A percentile compares a stretch with the other conserved stretches of the same genome.
These are phyloP conservation scores for Aureobasidium sp. DNA, from an alignment of 2,329 filamentous ascomycete species.

Conservation along the genomic window DNA sequence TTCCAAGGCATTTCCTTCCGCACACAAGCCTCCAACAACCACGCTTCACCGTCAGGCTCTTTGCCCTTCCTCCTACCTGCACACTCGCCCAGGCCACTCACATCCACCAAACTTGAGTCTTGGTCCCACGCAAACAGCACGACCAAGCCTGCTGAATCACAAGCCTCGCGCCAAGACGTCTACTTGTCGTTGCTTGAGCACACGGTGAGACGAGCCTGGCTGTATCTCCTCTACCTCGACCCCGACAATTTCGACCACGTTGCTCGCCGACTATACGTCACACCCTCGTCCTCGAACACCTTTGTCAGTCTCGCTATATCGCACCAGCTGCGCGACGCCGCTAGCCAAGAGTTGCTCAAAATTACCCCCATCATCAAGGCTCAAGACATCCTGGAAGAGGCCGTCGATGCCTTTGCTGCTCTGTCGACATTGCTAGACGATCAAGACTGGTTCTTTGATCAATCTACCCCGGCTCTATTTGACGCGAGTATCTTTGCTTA, in stretches of 20 bases:
- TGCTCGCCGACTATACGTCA: slow-evolving; percentile 64
- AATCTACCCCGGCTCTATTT: slow-evolving; percentile 59
- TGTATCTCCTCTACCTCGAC: slow-evolving; percentile 76
- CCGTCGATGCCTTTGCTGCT: slow-evolving; percentile 56
- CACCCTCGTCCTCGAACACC: slow-evolving; percentile 50
- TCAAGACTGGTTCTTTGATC: slow-evolving; percentile 55
- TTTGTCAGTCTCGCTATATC: slow-evolving; percentile 59
- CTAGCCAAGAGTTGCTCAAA: slow-evolving; percentile 67
- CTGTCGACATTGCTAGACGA: slow-evolving; percentile 53
- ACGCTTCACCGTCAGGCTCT: slow-evolving; percentile 82
- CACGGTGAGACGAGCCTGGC: slow-evolving; percentile 77
- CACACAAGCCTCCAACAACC: slow-evolving; percentile 72
- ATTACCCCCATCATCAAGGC: slow-evolving; percentile 28
- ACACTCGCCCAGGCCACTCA: slow-evolving; percentile 36
- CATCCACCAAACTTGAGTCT: slow-evolving; percentile 60
- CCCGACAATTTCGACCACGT: slow-evolving; percentile 58
- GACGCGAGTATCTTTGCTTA: slow-evolving; percentile 90
- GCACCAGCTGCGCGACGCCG: slow-evolving; percentile 63
- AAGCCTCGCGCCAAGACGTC: slow-evolving; percentile 50
- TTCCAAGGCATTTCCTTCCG: slow-evolving; percentile 64
- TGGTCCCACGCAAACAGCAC: slow-evolving; percentile 46
- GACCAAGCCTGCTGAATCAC: background rate
- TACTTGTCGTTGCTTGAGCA: slow-evolving; percentile 73
- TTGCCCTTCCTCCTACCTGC: slow-evolving; percentile 75
- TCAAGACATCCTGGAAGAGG: slow-evolving; percentile 53